A percentile compares a stretch with the other conserved stretches of the same genome.
Conservation (phyloP, 2,329 filamentous ascomycete genomes). For the Pseudogymnoascus sp. region DNA sequence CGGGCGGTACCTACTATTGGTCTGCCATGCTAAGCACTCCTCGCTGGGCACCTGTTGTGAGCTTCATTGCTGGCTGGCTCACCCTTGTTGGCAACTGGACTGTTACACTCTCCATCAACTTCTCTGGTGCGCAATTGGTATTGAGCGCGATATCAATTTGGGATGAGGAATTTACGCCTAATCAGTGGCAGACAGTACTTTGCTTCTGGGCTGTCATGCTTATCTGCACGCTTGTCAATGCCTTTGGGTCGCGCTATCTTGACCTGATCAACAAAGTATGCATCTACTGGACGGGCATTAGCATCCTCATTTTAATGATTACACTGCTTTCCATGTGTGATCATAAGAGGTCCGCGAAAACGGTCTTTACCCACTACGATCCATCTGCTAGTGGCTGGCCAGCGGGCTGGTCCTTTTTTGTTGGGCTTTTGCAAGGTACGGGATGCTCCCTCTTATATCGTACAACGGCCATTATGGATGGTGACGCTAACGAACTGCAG, state of each 20-base stretch:
- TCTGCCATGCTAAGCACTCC: constrained; percentile 60
- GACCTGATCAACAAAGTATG: constrained; percentile 67
- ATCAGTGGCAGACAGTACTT: constrained; percentile 61
- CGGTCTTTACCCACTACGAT: constrained; percentile 64
- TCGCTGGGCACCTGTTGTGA: constrained; percentile 59
- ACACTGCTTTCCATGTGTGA: constrained; percentile 50
- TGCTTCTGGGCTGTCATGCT: constrained; percentile 67
- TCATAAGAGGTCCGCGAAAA: constrained; percentile 49
- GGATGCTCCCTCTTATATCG: constrained; percentile 24
- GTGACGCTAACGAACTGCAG: constrained; percentile 7
- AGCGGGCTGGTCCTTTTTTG: constrained; percentile 64
- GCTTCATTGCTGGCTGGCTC: constrained; percentile 65
- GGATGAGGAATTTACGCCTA: constrained; percentile 61
- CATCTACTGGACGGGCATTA: constrained; percentile 63
- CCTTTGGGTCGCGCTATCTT: constrained; percentile 52
- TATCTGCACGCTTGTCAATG: constrained; percentile 56
- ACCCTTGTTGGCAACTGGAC: constrained; percentile 71
- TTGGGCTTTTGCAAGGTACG: constrained; percentile 57
- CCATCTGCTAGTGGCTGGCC: constrained; percentile 60
- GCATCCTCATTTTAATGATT: constrained; percentile 62
- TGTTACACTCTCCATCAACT: constrained; percentile 57
- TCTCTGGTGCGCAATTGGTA: constrained; percentile 62
- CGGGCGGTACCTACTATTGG: constrained; percentile 66
- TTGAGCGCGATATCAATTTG: constrained; percentile 62
- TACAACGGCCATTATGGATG: not conserved